Conservation (phyloP, 768 basidiomycete species). For the Amanita thiersii region DNA sequence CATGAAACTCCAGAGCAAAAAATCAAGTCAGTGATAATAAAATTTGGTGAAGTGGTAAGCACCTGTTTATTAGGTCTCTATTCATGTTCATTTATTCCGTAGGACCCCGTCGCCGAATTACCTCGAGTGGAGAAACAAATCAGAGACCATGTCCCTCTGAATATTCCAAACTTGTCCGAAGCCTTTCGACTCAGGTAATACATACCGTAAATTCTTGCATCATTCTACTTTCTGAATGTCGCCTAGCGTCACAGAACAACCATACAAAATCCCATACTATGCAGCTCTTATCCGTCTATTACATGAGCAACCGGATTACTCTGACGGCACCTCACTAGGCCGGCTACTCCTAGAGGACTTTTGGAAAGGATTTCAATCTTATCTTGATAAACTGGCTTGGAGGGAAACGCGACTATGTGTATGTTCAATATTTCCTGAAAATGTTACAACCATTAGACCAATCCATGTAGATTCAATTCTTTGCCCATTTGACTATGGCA, state of each 20-base stretch:
- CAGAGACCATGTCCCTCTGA: slow-evolving; percentile 47
- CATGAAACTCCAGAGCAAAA: slow-evolving; percentile 70
- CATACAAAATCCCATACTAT: slow-evolving; percentile 89
- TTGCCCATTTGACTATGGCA: slow-evolving; percentile 78
- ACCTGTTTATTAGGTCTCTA: neutral
- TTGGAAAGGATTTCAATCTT: slow-evolving; percentile 84
- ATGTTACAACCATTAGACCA: neutral
- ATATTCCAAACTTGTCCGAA: slow-evolving; percentile 60
- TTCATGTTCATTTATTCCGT: slow-evolving; percentile 4
- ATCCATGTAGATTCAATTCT: slow-evolving; percentile 74
- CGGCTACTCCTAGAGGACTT: slow-evolving; percentile 79
- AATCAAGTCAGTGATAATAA: slow-evolving; percentile 57
- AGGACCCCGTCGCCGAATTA: slow-evolving; percentile 71
- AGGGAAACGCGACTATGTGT: slow-evolving; percentile 84
- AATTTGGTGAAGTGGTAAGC: slow-evolving; percentile 77
- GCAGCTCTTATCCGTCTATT: slow-evolving; percentile 72
- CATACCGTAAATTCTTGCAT: slow-evolving; percentile 3
- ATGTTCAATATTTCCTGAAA: slow-evolving; percentile 22
- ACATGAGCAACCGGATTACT: slow-evolving; percentile 35
- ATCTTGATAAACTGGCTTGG: slow-evolving; percentile 87
- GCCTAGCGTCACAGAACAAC: slow-evolving; percentile 78
- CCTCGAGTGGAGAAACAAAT: slow-evolving; percentile 59
- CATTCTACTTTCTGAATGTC: slow-evolving; percentile 9
- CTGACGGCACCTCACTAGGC: slow-evolving; percentile 46
- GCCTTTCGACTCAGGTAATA: slow-evolving; percentile 69